Evolutionary conservation across 2,329 filamentous ascomycete species (phyloP), one percentile per base, ranked within the genome.

Genomic region (Domatiomyces globalis): DNA sequence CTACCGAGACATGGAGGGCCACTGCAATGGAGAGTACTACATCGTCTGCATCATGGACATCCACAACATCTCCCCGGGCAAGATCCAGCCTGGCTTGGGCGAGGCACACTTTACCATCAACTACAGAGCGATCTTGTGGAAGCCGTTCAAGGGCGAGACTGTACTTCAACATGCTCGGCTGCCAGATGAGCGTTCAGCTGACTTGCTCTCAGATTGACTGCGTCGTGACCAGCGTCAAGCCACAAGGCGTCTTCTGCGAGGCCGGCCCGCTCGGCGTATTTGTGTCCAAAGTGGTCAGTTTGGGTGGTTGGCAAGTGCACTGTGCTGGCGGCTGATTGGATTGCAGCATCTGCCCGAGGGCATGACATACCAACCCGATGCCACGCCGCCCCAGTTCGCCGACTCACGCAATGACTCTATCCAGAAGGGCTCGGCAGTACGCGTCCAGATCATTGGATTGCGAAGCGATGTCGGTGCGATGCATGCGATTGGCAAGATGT

Each of bases 41-140:
- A 94, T 98, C 65, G 92, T 98, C 62, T 92, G 88, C 65, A 94
- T 98, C 63, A 90, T 98, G 80, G 89, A 95, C 68, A 86, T 89
- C 47, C 89, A 94, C 63, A 86, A 95, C 61, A 90, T 96, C 63
- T 94, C 87, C 15, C 88, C 95, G 64, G 89, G 89, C 10, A 84
- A 87, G 61, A 90, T 98, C 56, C 78, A 95, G 51, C 90, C 92
- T 2, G 87, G 90, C 7, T 94, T 85, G 56, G 92, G 89, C 8
- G 77, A 94, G 60, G 90, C 92, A 18, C 87, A 95, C 69, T 98
- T 95, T 66, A 94, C 86, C 0, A 88, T 98, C 46, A 82, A 85
- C 62, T 98, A 95, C 67, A 86, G 89, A 55, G 92, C 92, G 49
- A 90, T 98, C 54, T 87, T 98, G 52, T 98, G 90, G 90, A 81